Percentiles rank a stretch among this genome's conserved stretches.
Conservation (phyloP, 1,139 yeast genomes). For the Candida buenavistaensis region DNA sequence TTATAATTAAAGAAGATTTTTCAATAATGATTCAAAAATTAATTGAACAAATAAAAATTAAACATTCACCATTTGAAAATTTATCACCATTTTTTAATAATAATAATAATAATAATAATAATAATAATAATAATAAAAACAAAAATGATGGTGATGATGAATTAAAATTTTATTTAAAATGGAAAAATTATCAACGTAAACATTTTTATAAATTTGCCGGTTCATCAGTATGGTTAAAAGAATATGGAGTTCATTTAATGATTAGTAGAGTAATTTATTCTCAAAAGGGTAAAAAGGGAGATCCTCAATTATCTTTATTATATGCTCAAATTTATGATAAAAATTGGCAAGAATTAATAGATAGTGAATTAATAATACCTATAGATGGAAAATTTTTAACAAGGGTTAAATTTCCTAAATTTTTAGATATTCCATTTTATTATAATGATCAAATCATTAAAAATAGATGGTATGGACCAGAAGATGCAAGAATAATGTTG, state of each 20-base stretch:
- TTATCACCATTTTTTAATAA: conserved; percentile 21
- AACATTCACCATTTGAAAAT: conserved; percentile 20
- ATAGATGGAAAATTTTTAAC: conserved; percentile 15
- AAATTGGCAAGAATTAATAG: conserved; percentile 45
- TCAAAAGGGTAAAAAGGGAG: conserved; percentile 28
- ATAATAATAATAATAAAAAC: no score
- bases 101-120: no score
- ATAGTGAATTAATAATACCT: conserved; percentile 21
- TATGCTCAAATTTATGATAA: conserved; percentile 48
- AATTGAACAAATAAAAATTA: conserved; percentile 17
- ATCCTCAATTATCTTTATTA: conserved; percentile 30
- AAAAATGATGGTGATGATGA: conserved; percentile 13
- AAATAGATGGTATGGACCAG: conserved; percentile 30
- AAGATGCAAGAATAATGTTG: conserved; percentile 31
- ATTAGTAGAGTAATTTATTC: conserved; percentile 32
- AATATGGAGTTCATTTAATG: conserved; percentile 30
- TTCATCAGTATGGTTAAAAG: conserved; percentile 34
- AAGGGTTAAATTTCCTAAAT: conserved; percentile 21
- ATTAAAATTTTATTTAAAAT: conserved; percentile 18
- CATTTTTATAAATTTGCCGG: conserved; percentile 44
- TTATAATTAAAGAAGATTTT: conserved; percentile 19
- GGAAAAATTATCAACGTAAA: conserved; percentile 17
- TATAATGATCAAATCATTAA: conserved; percentile 17
- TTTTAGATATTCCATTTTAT: conserved; percentile 31
- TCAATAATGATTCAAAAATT: conserved; percentile 17